Evolutionary conservation across 768 basidiomycete species (phyloP).

Genomic region (Paxillus rubicundulus): DNA sequence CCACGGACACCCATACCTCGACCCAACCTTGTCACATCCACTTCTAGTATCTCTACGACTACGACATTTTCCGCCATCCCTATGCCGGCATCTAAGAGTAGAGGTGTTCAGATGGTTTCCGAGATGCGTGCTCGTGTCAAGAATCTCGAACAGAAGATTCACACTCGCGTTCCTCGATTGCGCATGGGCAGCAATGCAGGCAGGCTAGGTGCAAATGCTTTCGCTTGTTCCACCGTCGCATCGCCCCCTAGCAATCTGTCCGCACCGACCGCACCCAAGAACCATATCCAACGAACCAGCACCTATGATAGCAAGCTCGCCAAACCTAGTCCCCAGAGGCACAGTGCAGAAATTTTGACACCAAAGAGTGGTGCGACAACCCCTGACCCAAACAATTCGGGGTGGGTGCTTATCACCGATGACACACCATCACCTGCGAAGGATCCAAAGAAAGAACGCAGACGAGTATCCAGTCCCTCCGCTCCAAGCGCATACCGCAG

Average conservation of each 20-base stretch:
- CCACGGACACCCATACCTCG: constrained; percentile 46
- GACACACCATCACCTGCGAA: constrained; percentile 73
- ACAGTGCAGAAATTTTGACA: constrained; percentile 43
- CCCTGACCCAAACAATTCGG: constrained; percentile 60
- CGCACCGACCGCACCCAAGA: constrained; percentile 28
- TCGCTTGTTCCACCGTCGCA: constrained; percentile 33
- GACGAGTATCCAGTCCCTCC: constrained; percentile 63
- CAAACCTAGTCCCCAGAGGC: constrained; percentile 36
- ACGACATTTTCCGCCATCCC: constrained; percentile 26
- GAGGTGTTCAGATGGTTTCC: constrained; percentile 89
- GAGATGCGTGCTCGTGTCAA: constrained; percentile 86
- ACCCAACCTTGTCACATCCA: constrained; percentile 38
- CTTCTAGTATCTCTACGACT: constrained; percentile 34
- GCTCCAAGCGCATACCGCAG: constrained; percentile 52
- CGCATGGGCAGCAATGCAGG: constrained; percentile 77
- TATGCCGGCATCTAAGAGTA: constrained; percentile 60
- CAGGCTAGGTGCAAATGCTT: constrained; percentile 42
- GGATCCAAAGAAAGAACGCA: constrained; percentile 51
- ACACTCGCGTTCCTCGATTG: constrained; percentile 80
- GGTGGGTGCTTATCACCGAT: constrained; percentile 90
- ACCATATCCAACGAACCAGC: constrained; percentile 13
- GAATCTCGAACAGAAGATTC: constrained; percentile 82
- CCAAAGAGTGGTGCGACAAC: constrained; percentile 39
- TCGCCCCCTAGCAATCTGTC: constrained; percentile 39
- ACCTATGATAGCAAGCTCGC: constrained; percentile 22